Evolutionary conservation across 805 yeast genomes (phyloP), one percentile per base, ranked within the genome.

Genomic region (Hanseniaspora osmophila): DNA sequence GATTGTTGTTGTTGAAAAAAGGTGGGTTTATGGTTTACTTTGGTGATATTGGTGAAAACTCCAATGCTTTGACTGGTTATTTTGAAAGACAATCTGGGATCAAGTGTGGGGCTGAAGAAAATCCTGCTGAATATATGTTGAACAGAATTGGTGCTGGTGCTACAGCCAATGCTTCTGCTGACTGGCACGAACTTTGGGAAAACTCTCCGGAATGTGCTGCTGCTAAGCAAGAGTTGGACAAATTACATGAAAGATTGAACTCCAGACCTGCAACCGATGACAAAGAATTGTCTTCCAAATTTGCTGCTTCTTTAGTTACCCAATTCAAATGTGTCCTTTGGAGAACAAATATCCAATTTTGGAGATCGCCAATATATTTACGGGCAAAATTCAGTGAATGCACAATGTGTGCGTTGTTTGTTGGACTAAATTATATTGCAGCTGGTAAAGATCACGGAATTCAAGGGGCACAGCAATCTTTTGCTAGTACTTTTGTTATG

Each of bases 21-120:
- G 94, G 94, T 59, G 94, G 94, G 52, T 67, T 71, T 55, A 83
- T 88, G 51, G 90, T 80, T 30, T 83, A 83, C 62, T 83, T 81
- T 59, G 94, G 94, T 54, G 87, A 81, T 51, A 75, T 82, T 54
- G 92, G 92, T 52, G 67, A 70, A 48, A 73, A 75, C 57, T 80
- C 83, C 44, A 47, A 53, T 35, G 67, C 77, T 2, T 67, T 83
- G 60, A 73, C 78, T 40, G 59, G 68, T 47, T 83, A 82, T 61
- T 82, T 82, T 56, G 88, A 82, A 64, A 70, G 70, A 52, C 64
- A 79, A 58, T 84, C 95, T 33, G 86, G 88, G 37, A 73, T 78
- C 48, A 69, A 71, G 44, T 83, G 92, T 66, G 69, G 65, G 32
- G 60, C 60, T 11, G 62, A 65, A 33, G 86, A 78, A 46, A 81